Evolutionary conservation across 768 basidiomycete species (phyloP), one percentile per base, ranked within the genome.

Genomic region (Boletales sp.): DNA sequence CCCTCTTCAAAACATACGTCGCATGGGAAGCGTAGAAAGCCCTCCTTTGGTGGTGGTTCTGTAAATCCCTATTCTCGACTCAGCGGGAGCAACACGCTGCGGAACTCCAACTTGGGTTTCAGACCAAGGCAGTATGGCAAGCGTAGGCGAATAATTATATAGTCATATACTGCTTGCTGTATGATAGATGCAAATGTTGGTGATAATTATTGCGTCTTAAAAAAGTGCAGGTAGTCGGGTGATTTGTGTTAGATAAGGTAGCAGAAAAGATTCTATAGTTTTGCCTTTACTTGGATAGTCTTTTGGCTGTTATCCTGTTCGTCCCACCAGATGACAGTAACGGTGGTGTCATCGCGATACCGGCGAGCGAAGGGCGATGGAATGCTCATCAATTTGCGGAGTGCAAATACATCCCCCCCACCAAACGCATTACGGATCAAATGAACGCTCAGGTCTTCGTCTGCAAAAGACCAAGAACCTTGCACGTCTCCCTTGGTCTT

Each of bases 361-460:
- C 86, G 74, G 58, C 92, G 75, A 25, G 90, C 83, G 55, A 80
- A 69, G 14, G 90, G 89, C 6, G 87, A 74, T n/a, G 91, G 89
- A 40, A 94, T 92, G 66, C 90, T 92, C 61, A 93, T 70, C 48
- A 82, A 53, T 62, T 72, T 75, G 44, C 82, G 76, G 51, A 94
- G 73, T 44, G 69, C 67, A 41, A 50, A 61, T 47, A 78, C 74
- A 61, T 94, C 80, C 2, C 80, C 87, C 30, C 93, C 91, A n/a
- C 90, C 90, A 51, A 94, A 82, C n/a, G 92, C 90, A 62, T 95
- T 95, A 54, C 92, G 77, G 50, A 94, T 90, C 15, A 95, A 72
- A 67, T 94, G 93, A 35, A 87, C 82, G 53, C 86, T 79, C 48
- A 89, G 61, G 58, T 92, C 88, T 15, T 84, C 83, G 60, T 94